Base-by-base conservation (phyloP, 2,329 filamentous ascomycete species). In the Fusarium mexicanum region DNA sequence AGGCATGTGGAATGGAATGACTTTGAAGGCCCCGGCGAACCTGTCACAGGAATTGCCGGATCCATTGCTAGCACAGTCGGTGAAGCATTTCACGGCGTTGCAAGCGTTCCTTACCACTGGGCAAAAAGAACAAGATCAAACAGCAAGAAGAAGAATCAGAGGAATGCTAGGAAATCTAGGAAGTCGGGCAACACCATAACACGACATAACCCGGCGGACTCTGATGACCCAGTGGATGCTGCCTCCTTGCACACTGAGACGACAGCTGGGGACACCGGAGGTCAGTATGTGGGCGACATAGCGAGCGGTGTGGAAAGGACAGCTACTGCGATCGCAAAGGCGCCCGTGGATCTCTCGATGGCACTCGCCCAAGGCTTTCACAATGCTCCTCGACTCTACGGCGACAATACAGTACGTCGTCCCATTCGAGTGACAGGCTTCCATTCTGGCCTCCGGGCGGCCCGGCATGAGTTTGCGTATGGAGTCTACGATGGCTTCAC, bases 1-100 rank as follows among this genome's bases (percentile, higher is more conserved):
- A 86, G 92, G 14, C 91, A 93, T 76, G 89, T 87, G 58, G 91
- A 93, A 75, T 94, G 92, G 91, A 93, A 93, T 74, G 92, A 94
- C 76, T 94, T 94, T 76, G 91, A 93, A 73, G 93, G 93, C 0
- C 92, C 92, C 0, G 92, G 92, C 1, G 92, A 94, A 78, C 92
- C 92, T 0, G 84, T 94, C 18, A 93, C 91, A 1, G 92, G 92
- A 7, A 83, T 89, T 8, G 89, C 89, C 40, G 89, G 89, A 17
- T 91, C 91, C 1, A 75, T 94, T 9, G 85, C 89, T n/a, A 86
- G 86, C 7, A 89, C 89, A 0, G 79, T 91, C 7, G 87, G 87
- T 4, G 87, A 89, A 41, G 85, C 91, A 3, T 88, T 91, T 33
- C 84, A 86, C n/a, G 92, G 92, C 1, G 83, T 93, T 22, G 90